Percentiles rank a stretch among this genome's conserved stretches.
Evolutionary conservation across 1,284 basidiomycete species (phyloP).

Genomic region (Pyrrhoderma lamaoense): DNA sequence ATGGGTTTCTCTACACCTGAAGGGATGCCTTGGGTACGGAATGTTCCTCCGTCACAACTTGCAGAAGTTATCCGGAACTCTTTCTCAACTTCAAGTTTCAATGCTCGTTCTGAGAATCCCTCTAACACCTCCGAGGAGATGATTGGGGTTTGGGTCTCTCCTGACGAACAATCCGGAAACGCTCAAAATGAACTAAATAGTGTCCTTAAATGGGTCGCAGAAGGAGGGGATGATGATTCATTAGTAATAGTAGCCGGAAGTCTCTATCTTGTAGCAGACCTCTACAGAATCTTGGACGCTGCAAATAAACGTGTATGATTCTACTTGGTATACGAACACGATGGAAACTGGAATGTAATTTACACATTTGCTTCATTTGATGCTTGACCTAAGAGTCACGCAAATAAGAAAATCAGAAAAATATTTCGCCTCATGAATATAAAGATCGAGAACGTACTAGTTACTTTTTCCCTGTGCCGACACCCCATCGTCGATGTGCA

Average conservation of each 20-base stretch:
- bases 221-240: background rate
- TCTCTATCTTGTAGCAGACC: conserved; percentile 17
- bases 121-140: background rate
- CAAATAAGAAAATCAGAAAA: too few relatives aligned
- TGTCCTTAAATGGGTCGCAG: background rate
- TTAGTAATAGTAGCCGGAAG: conserved; percentile 18
- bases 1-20: conserved; percentile 65
- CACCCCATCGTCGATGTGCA: too few relatives aligned
- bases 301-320: background rate
- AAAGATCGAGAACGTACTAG: too few relatives aligned
- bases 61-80: conserved; percentile 30
- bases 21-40: conserved; percentile 87
- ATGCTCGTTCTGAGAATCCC: background rate
- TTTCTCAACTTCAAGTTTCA: conserved; percentile 32
- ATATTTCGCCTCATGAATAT: too few relatives aligned
- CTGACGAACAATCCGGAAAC: conserved; percentile 4
- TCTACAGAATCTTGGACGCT: conserved; percentile 11
- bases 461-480: too few relatives aligned
- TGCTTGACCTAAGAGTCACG: too few relatives aligned
- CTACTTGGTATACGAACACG: too few relatives aligned
- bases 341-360: too few relatives aligned
- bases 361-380: too few relatives aligned
- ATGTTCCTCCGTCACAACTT: conserved; percentile 36
- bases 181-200: background rate
- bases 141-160: conserved; percentile 4